Percentiles rank a stretch among this genome's conserved stretches.
Conservation (phyloP, 495 filamentous ascomycete species). For the Saxophila tyrrhenica region DNA sequence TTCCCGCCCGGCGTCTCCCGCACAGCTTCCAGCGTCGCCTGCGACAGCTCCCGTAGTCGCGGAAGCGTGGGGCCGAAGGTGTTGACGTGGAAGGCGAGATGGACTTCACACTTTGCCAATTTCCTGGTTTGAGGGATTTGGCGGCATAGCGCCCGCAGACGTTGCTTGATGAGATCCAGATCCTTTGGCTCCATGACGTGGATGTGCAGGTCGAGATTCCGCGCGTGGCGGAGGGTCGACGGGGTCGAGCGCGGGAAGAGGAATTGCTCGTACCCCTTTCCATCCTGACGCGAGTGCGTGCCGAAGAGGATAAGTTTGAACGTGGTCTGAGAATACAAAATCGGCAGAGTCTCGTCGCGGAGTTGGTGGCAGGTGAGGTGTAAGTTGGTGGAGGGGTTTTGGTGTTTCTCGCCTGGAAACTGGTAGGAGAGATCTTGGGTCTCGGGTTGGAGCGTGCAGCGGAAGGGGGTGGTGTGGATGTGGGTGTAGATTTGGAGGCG, state of each 20-base stretch:
- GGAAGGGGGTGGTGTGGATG: not conserved
- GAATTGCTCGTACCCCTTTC: not conserved
- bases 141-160: not conserved
- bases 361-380: not conserved
- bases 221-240: not conserved
- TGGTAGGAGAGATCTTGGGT: not conserved
- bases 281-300: not conserved
- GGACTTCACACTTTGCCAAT: not conserved
- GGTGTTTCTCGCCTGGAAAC: not conserved
- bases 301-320: not conserved
- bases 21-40: too few species aligned
- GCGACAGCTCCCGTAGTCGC: too few species aligned
- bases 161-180: not conserved
- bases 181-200: not conserved
- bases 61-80: too few species aligned
- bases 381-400: not conserved
- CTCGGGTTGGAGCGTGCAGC: not conserved
- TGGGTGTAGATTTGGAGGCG: conserved; percentile 3
- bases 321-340: not conserved
- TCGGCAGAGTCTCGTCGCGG: not conserved
- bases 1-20: too few species aligned
- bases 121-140: not conserved
- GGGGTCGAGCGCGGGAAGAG: not conserved
- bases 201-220: not conserved
- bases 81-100: not conserved